Base-by-base conservation (phyloP, 2,329 filamentous ascomycete genomes). In the Lachnellula cervina region DNA sequence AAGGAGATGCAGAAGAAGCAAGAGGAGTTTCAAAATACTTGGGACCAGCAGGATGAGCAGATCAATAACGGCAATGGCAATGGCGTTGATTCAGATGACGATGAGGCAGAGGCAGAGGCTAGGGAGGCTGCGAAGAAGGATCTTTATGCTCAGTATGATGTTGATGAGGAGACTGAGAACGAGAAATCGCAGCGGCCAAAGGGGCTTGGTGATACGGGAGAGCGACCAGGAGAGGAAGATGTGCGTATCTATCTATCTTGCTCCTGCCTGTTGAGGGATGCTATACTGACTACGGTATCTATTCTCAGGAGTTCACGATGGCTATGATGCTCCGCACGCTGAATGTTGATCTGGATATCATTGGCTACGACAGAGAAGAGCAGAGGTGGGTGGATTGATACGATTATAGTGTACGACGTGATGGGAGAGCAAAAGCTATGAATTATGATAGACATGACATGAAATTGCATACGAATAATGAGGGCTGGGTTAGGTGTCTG, bases 321-420 rank as follows among this genome's bases (percentile, higher is more conserved):
- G 82, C 80, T 48, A 82, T 82, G 77, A 88, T 88, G 85, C 75
- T 89, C 16, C 79, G 78, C 61, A 82, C 78, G 32, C 72, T 88
- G 56, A 84, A 86, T 64, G 80, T 88, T 55, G 82, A 87, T 54
- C 70, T 81, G 4, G 72, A 77, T 49, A 66, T 80, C n/a, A 84
- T 89, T 60, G 85, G 84, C 5, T 88, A 80, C 67, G 82, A 86
- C 68, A 75, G 76, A 56, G 69, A 73, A 13, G 69, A 72, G 52
- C 80, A 86, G 66, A 73, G 74, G 66, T 88, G 85, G 85, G 70
- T 77, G 50, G 76, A 76, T 57, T 81, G 69, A 79, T 38, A 35
- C 17, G 14, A 9, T 11, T 32, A 32, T 32, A 13, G 2, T 13
- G 28, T 40, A 40, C 37, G 16, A 40, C 16, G 3, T 40, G 37